phyloP scores from a whole-genome alignment of 2,329 filamentous ascomycete genomes.

The Neofusicoccum parvum region DNA sequence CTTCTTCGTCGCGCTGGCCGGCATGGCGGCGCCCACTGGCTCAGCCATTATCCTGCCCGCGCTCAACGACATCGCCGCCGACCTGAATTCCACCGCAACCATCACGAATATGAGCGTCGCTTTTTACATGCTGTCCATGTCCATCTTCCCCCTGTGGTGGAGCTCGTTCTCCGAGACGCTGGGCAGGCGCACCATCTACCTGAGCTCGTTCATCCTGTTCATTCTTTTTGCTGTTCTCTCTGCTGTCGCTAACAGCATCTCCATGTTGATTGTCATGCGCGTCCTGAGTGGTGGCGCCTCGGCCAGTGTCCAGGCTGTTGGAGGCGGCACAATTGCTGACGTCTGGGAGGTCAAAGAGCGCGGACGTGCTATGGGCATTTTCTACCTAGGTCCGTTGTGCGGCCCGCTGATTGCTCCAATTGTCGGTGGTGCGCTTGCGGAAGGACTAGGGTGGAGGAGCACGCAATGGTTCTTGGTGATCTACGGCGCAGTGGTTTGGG shows the following conservation, averaged over 20 bases:
- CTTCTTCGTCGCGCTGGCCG: slow-evolving; percentile 73
- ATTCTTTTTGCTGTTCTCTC: slow-evolving; percentile 36
- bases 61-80: slow-evolving; percentile 36
- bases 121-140: slow-evolving; percentile 46
- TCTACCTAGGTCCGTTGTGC: slow-evolving; percentile 42
- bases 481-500: slow-evolving; percentile 37
- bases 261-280: slow-evolving; percentile 41
- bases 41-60: slow-evolving; percentile 76
- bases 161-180: slow-evolving; percentile 41
- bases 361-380: slow-evolving; percentile 42
- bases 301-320: slow-evolving; percentile 41
- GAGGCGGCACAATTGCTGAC: slow-evolving; percentile 41
- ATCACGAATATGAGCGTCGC: slow-evolving; percentile 44
- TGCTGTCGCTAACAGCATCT: slow-evolving; percentile 38
- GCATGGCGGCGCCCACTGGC: slow-evolving; percentile 77
- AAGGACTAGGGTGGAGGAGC: slow-evolving; percentile 39
- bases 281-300: slow-evolving; percentile 40
- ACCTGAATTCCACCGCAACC: slow-evolving; percentile 35
- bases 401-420: slow-evolving; percentile 43
- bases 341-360: slow-evolving; percentile 42
- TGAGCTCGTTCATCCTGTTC: slow-evolving; percentile 38
- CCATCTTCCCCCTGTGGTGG: slow-evolving; percentile 46
- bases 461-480: slow-evolving; percentile 44
- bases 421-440: slow-evolving; percentile 38
- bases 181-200: slow-evolving; percentile 40